phyloP scores from a whole-genome alignment of 305 asterid genomes.

The Lippia alba region DNA sequence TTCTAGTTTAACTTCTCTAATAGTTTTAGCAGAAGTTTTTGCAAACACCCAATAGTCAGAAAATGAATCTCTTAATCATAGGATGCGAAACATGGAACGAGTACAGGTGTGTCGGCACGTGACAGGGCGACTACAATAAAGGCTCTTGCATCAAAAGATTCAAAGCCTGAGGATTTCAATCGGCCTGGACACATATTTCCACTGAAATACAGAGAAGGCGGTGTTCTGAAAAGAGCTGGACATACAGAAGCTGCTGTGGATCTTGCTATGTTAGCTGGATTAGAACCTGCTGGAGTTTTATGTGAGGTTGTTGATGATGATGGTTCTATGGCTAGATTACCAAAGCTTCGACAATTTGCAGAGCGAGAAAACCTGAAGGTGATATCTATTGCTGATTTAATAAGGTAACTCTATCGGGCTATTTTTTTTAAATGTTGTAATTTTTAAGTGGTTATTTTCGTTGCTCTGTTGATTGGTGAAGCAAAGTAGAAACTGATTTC shows the following conservation, averaged over 20 bases:
- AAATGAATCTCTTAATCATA: slow-evolving; percentile 37
- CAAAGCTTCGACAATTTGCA: slow-evolving; percentile 74
- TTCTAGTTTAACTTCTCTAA: too few relatives aligned
- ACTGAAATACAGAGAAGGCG: slow-evolving; percentile 84
- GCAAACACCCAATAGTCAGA: not conserved
- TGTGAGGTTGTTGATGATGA: slow-evolving; percentile 94
- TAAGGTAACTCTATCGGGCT: slow-evolving; percentile 52
- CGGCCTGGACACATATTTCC: slow-evolving; percentile 98
- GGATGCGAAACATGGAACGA: slow-evolving; percentile 93
- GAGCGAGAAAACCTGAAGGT: slow-evolving; percentile 66
- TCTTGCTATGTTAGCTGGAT: slow-evolving; percentile 81
- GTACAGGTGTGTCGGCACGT: slow-evolving; percentile 89
- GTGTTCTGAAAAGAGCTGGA: slow-evolving; percentile 94
- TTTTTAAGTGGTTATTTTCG: slow-evolving; percentile 13
- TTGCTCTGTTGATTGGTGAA: not conserved
- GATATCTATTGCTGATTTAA: slow-evolving; percentile 79
- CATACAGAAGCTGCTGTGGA: slow-evolving; percentile 95
- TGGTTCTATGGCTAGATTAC: slow-evolving; percentile 96
- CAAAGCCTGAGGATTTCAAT: slow-evolving; percentile 83
- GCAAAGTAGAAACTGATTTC: not conserved
- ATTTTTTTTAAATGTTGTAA: slow-evolving; percentile 10
- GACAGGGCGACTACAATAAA: slow-evolving; percentile 81
- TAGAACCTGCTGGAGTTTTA: slow-evolving; percentile 79
- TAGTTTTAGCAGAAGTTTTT: slow-evolving; percentile 9
- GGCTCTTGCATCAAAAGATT: slow-evolving; percentile 85